A percentile compares a stretch with the other conserved stretches of the same genome.
phyloP scores from a whole-genome alignment of 345 rosid species.

The Corchorus olitorius region DNA sequence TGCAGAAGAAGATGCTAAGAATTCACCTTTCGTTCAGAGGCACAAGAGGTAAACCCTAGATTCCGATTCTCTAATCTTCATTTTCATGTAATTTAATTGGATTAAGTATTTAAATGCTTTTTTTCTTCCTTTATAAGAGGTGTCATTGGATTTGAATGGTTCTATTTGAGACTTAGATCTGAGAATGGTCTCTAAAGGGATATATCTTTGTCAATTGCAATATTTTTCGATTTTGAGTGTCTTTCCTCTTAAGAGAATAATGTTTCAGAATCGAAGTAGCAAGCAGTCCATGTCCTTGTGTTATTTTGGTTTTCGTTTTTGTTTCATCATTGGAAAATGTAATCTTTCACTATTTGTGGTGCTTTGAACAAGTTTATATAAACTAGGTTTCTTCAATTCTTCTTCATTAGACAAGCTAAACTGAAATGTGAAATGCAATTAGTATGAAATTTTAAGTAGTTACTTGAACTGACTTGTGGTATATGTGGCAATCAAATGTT shows the following conservation, averaged over 20 bases:
- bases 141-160: background rate
- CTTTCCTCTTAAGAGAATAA: background rate
- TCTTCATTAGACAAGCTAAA: background rate
- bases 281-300: background rate
- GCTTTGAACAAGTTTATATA: background rate
- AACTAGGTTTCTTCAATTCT: background rate
- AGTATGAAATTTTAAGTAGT: background rate
- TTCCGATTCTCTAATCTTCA: background rate
- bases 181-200: background rate
- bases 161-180: background rate
- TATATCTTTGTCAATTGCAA: background rate
- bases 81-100: background rate
- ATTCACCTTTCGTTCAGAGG: constrained; percentile 76
- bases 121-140: background rate
- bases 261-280: background rate
- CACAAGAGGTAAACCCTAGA: constrained; percentile 59
- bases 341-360: background rate
- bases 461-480: background rate
- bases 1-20: constrained; percentile 89
- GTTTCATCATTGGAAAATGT: background rate
- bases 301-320: background rate
- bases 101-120: background rate
- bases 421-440: background rate
- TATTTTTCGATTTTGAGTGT: background rate
- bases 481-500: too few relatives aligned